These are phyloP conservation scores for Cyclotella sp. DNA, from an alignment of 108 stramenopile species.

Conservation along the genomic window DNA sequence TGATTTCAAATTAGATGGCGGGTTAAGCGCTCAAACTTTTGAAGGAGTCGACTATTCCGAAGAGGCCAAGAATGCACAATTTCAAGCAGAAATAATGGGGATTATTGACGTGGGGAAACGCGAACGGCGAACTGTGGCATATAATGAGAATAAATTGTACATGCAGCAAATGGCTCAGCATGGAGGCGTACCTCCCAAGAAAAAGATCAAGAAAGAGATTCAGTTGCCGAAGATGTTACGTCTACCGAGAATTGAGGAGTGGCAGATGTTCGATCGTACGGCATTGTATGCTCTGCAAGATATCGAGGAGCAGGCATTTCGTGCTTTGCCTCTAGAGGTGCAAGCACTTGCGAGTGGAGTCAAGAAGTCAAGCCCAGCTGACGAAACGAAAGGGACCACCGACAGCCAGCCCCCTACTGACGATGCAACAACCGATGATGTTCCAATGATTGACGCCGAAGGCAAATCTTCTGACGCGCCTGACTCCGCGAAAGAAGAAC, in stretches of 20 bases:
- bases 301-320: conserved; percentile 79
- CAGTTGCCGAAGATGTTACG: conserved; percentile 90
- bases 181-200: conserved; percentile 56
- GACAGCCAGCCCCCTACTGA: conserved; percentile 36
- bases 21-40: conserved; percentile 86
- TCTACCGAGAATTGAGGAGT: conserved; percentile 94
- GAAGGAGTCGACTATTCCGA: conserved; percentile 97
- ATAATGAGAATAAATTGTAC: conserved; percentile 75
- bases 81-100: conserved; percentile 71
- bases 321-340: conserved; percentile 68
- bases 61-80: conserved; percentile 58
- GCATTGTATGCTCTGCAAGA: conserved; percentile 84
- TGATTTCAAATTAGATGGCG: conserved; percentile 96
- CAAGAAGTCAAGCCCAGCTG: conserved; percentile 15
- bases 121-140: conserved; percentile 82
- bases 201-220: conserved; percentile 69
- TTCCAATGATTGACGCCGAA: conserved; percentile 8
- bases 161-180: conserved; percentile 82
- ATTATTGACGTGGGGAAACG: conserved; percentile 95
- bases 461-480: not conserved
- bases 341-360: conserved; percentile 25
- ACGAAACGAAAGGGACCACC: conserved; percentile 6
- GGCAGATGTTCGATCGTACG: conserved; percentile 93
- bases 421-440: conserved; percentile 10
- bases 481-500: conserved; percentile 14